Base-by-base conservation (phyloP, 2,329 filamentous ascomycete genomes). In the Colletotrichum karsti region DNA sequence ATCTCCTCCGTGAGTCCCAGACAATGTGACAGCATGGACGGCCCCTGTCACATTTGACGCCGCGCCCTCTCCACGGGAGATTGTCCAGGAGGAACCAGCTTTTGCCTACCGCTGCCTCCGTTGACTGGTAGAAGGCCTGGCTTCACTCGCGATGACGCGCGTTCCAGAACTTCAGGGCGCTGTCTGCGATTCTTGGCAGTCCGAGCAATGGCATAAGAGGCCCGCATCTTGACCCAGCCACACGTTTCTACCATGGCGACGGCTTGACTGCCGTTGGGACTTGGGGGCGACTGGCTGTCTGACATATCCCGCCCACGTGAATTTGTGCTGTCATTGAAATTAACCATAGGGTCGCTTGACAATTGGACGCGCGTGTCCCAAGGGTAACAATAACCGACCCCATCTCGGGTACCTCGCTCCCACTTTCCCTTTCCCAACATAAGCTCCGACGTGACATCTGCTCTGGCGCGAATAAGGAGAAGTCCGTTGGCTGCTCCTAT, bases 181-280 rank as follows among this genome's bases (percentile, higher is more conserved):
- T 30, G 35, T 37, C 18, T 15, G 24, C n/a, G 15, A 18, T 26
- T 46, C 64, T 63, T 67, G 64, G 58, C 64, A 57, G 35, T 66
- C 42, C 28, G 35, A 50, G 35, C 41, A 39, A 28, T 41, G 37
- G 24, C 33, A 51, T 57, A 35, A 8, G 13, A 20, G 51, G 37
- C 44, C 42, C 59, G 37, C 51, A 42, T 15, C 15, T 41, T 8
- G 12, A 60, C 35, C 50, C 58, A 48, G 42, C 41, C 41, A 56
- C 41, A 28, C 37, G 39, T 20, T 61, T 20, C 62, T 39, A n/a
- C 37, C 37, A 51, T 44, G 13, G 18, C 28, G 15, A 30, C 22
- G 1, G 24, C 15, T 20, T 13, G 37, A 24, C 8, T 8, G 20
- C 24, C 3, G 24, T 59, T 48, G 28, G 6, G 30, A 7, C 22